A percentile compares a stretch with the other conserved stretches of the same genome.
Conservation (phyloP, 1,284 basidiomycete genomes). For the Sporisorium iseilematis-ciliati region DNA sequence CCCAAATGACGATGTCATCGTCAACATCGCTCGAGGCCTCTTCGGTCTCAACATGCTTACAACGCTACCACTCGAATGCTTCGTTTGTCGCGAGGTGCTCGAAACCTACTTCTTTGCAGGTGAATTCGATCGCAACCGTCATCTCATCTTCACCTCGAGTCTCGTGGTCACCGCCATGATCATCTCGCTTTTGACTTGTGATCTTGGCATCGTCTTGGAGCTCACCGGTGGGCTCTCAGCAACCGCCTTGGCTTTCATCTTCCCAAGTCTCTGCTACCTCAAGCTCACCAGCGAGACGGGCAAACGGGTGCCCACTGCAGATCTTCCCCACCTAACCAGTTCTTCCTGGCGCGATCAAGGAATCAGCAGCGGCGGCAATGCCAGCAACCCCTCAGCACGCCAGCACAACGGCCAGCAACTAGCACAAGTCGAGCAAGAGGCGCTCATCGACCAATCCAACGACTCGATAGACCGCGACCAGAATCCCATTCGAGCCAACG, state of each 20-base stretch:
- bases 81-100: conserved; percentile 86
- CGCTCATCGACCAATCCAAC: conserved; percentile 36
- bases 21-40: conserved; percentile 87
- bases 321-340: conserved; percentile 32
- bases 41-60: conserved; percentile 99
- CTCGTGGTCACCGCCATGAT: conserved; percentile 84
- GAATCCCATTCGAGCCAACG: conserved; percentile 26
- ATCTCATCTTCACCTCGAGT: conserved; percentile 88
- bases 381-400: background rate
- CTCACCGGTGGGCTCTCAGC: conserved; percentile 95
- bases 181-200: conserved; percentile 93
- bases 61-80: conserved; percentile 89
- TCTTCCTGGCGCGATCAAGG: conserved; percentile 28
- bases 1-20: conserved; percentile 64
- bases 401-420: conserved; percentile 3
- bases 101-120: conserved; percentile 64
- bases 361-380: background rate
- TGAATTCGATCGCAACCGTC: conserved; percentile 73
- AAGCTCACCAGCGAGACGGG: conserved; percentile 62
- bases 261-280: conserved; percentile 69
- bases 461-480: conserved; percentile 22
- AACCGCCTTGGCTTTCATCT: conserved; percentile 91
- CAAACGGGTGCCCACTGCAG: conserved; percentile 42
- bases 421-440: conserved; percentile 23
- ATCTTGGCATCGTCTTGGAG: conserved; percentile 96